A percentile compares a stretch with the other conserved stretches of the same genome.
These are phyloP conservation scores for Neofusicoccum cordaticola DNA, from an alignment of 2,329 filamentous ascomycete genomes.

Conservation along the genomic window DNA sequence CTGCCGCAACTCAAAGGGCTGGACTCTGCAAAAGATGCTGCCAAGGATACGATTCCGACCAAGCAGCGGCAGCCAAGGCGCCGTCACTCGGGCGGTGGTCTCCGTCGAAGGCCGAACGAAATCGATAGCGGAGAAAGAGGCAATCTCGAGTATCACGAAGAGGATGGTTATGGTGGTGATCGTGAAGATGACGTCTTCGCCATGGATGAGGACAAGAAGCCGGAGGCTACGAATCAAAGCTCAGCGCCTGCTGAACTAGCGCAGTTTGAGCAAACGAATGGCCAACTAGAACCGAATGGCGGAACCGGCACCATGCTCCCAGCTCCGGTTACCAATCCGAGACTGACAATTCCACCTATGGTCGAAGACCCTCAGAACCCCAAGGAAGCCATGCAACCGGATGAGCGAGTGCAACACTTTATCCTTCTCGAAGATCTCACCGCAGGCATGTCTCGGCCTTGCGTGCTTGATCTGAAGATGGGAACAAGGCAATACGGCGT, in stretches of 20 bases:
- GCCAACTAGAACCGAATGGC: not conserved
- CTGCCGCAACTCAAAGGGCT: conserved; percentile 14
- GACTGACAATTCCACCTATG: conserved; percentile 19
- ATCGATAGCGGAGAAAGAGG: conserved; percentile 64
- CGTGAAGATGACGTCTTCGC: conserved; percentile 68
- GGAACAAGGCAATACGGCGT: conserved; percentile 95
- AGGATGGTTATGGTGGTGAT: conserved; percentile 81
- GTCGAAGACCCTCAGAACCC: conserved; percentile 38
- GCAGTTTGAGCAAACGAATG: conserved; percentile 1
- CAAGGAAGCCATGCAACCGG: conserved; percentile 46
- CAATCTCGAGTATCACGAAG: conserved; percentile 87
- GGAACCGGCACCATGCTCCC: conserved; percentile 30
- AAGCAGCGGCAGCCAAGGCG: conserved; percentile 47
- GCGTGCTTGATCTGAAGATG: conserved; percentile 98
- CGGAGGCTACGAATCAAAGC: conserved; percentile 7
- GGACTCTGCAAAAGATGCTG: conserved; percentile 25
- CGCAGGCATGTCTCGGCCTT: conserved; percentile 92
- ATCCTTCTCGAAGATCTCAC: conserved; percentile 91
- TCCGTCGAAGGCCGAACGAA: conserved; percentile 68
- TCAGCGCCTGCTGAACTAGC: not conserved
- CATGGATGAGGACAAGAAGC: conserved; percentile 56
- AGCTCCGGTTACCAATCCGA: conserved; percentile 25
- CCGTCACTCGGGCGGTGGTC: conserved; percentile 82
- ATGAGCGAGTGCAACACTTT: conserved; percentile 80
- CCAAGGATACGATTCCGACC: conserved; percentile 23